Conservation (phyloP, 345 rosid species). For the Cardamine chenopodiifolia region DNA sequence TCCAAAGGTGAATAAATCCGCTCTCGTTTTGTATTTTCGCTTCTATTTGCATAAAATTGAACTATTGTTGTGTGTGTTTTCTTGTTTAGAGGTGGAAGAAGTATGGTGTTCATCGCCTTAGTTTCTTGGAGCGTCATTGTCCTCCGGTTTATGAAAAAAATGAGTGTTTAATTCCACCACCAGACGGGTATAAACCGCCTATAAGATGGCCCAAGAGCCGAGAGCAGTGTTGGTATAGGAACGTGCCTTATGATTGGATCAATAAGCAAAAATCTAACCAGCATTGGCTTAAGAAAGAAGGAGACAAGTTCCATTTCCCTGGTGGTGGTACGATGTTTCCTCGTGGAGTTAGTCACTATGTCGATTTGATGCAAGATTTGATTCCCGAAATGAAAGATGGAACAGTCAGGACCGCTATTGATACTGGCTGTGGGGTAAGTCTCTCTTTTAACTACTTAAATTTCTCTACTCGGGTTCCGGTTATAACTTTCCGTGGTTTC, state of each 20-base stretch:
- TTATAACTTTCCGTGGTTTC: background rate
- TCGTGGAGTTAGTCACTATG: slow-evolving; percentile 84
- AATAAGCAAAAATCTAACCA: slow-evolving; percentile 95
- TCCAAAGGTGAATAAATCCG: slow-evolving; percentile 63
- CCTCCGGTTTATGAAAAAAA: slow-evolving; percentile 81
- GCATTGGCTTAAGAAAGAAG: slow-evolving; percentile 93
- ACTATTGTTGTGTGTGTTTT: background rate
- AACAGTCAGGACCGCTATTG: slow-evolving; percentile 87
- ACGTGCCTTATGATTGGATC: slow-evolving; percentile 98
- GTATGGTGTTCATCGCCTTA: slow-evolving; percentile 79
- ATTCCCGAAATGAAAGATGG: slow-evolving; percentile 95
- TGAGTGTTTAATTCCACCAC: slow-evolving; percentile 92
- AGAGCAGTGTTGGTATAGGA: slow-evolving; percentile 94
- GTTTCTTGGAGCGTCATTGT: slow-evolving; percentile 95
- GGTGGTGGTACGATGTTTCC: slow-evolving; percentile 99
- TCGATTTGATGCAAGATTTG: slow-evolving; percentile 86
- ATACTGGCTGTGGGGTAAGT: slow-evolving; percentile 98
- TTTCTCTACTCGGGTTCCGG: background rate
- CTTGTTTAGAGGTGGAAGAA: slow-evolving; percentile 81
- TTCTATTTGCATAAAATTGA: background rate
- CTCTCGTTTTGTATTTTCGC: background rate
- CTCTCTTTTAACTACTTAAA: background rate
- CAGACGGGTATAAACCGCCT: slow-evolving; percentile 91
- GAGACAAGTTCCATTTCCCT: slow-evolving; percentile 90
- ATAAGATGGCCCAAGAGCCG: slow-evolving; percentile 95